Base-by-base conservation (phyloP, 441 rosid species). In the Populus trichocarpa region DNA sequence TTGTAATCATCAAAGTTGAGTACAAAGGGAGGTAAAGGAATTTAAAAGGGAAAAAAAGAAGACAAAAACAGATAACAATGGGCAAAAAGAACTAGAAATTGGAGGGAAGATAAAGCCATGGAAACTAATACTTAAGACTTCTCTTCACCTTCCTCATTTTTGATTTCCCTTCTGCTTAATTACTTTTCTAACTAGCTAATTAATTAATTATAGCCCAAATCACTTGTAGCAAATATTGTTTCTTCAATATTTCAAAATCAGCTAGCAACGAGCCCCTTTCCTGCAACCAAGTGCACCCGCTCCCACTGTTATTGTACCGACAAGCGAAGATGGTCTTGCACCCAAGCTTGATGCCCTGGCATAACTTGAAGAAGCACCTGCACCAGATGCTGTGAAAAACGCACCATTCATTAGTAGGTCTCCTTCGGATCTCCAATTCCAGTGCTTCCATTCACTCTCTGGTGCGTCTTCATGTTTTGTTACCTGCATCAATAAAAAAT, bases 291-390 rank as follows among this genome's bases (percentile, higher is more conserved):
- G 91, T 25, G 89, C 73, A 14, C 96, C 96, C 0, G 96, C 86
- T 0, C 72, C 84, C 0, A 83, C 69, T 10, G 96, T 92, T 33
- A 90, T 73, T 13, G 90, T 67, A 46, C 86, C 84, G 2, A 92
- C 87, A 18, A 88, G 77, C 2, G 93, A 75, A 16, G 96, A 89
- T 6, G 96, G 83, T 77, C 87, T 84, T 8, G 96, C 96, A 8
- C 91, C 84, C 63, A 92, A 76, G 73, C 96, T 92, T 23, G 96
- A 90, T 1, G 96, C 96, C 80, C 83, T 86, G 28, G 96, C 90
- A 12, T 92, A 92, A 70, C 91, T 89, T 4, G 91, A 86, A 3
- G 93, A 84, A 1, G 96, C 87, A 25, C 89, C 93, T 0, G 86
- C 84, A 1, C 96, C 92, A 0, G 93, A 87, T 50, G 81, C 79